phyloP scores from a whole-genome alignment of 345 rosid genomes.

The Rhizophora mangle region DNA sequence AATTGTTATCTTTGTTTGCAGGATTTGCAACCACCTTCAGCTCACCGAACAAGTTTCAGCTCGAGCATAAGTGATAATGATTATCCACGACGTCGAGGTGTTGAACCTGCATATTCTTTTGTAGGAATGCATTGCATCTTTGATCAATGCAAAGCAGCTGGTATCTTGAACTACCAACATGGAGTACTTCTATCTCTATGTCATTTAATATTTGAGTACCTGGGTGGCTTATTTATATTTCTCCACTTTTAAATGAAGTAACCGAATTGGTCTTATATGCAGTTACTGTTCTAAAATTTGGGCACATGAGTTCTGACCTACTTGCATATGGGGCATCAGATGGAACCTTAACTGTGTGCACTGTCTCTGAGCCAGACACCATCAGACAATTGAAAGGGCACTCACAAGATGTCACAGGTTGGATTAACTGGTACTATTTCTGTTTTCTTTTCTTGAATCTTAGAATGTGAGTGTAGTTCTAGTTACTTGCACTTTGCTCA shows the following conservation, averaged over 20 bases:
- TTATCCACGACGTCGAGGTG: constrained; percentile 46
- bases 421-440: constrained; percentile 68
- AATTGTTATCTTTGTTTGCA: constrained; percentile 30
- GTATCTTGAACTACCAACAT: constrained; percentile 31
- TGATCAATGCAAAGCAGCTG: constrained; percentile 93
- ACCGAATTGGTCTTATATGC: constrained; percentile 33
- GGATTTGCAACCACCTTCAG: constrained; percentile 66
- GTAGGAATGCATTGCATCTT: constrained; percentile 98
- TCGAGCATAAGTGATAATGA: constrained; percentile 74
- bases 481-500: constrained; percentile 1
- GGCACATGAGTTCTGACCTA: constrained; percentile 87
- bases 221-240: not conserved
- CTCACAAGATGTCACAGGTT: constrained; percentile 99
- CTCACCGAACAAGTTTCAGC: constrained; percentile 78
- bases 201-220: not conserved
- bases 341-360: constrained; percentile 85
- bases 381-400: constrained; percentile 65
- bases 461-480: not conserved
- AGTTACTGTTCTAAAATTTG: constrained; percentile 96
- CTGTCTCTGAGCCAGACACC: constrained; percentile 70
- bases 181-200: not conserved
- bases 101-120: constrained; percentile 86
- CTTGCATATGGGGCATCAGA: constrained; percentile 96
- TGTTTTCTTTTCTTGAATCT: constrained; percentile 36
- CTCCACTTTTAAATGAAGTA: constrained; percentile 1